These are phyloP conservation scores for Plicaturopsis crispa DNA, from an alignment of 768 basidiomycete genomes.

Conservation along the genomic window DNA sequence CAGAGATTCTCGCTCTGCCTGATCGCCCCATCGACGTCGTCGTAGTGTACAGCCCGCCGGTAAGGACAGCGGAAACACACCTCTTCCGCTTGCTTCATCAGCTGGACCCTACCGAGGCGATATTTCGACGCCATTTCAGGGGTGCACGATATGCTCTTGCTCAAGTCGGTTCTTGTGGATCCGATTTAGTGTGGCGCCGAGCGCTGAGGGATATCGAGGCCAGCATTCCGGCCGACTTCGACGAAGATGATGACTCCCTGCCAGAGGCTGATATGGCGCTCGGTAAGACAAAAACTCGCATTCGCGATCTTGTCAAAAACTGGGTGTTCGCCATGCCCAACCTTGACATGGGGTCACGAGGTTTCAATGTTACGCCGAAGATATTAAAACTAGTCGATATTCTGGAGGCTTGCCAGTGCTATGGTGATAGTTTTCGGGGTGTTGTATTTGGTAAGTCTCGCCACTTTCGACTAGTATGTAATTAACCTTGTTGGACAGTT, in stretches of 20 bases:
- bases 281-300: slow-evolving; percentile 3
- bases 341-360: slow-evolving; percentile 42
- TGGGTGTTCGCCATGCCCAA: slow-evolving; percentile 64
- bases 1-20: slow-evolving; percentile 23
- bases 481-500: slow-evolving; percentile 30
- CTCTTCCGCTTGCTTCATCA: slow-evolving; percentile 41
- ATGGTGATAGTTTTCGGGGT: slow-evolving; percentile 55
- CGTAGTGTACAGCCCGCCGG: slow-evolving; percentile 40
- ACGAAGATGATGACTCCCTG: slow-evolving; percentile 26
- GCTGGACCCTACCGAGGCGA: slow-evolving; percentile 30
- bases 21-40: slow-evolving; percentile 44
- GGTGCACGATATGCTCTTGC: slow-evolving; percentile 36
- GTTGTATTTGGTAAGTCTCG: slow-evolving; percentile 50
- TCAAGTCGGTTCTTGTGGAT: slow-evolving; percentile 62
- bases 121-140: slow-evolving; percentile 35
- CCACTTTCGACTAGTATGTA: background rate
- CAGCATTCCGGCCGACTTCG: slow-evolving; percentile 21
- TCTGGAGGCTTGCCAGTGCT: slow-evolving; percentile 44
- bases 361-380: slow-evolving; percentile 66
- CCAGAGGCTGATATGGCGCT: slow-evolving; percentile 4
- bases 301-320: slow-evolving; percentile 40
- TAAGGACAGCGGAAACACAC: slow-evolving; percentile 26
- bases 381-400: slow-evolving; percentile 53
- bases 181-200: slow-evolving; percentile 64
- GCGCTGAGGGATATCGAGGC: slow-evolving; percentile 34